Conservation (phyloP, 805 yeast species). For the Candida nitratophila region DNA sequence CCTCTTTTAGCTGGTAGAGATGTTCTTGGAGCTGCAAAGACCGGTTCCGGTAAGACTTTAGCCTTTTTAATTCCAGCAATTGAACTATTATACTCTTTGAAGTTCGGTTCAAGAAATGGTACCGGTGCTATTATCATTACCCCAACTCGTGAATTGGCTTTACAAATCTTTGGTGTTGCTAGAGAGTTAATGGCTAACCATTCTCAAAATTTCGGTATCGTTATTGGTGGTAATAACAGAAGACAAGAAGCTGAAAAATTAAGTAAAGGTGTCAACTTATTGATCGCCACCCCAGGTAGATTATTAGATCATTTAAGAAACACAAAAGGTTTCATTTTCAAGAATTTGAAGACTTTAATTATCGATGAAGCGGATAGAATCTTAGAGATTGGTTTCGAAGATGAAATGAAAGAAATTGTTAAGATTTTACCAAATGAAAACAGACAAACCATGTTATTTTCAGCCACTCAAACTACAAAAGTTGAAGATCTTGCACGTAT, state of each 20-base stretch:
- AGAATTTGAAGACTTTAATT: constrained; percentile 86
- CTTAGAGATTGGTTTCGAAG: constrained; percentile 96
- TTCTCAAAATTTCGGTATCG: constrained; percentile 92
- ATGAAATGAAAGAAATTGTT: constrained; percentile 96
- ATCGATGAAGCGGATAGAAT: constrained; percentile 99
- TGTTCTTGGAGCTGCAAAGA: constrained; percentile 98
- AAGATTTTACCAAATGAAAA: constrained; percentile 87
- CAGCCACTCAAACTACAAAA: constrained; percentile 99
- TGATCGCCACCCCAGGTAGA: constrained; percentile 98
- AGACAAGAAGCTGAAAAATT: constrained; percentile 96
- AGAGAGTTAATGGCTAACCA: constrained; percentile 86
- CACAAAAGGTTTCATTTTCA: constrained; percentile 88
- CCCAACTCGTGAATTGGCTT: constrained; percentile 96
- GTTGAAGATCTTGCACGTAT: constrained; percentile 98
- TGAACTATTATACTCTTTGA: constrained; percentile 81
- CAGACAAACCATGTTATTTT: constrained; percentile 93
- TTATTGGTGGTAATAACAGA: constrained; percentile 97
- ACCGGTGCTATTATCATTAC: constrained; percentile 95
- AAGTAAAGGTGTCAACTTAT: constrained; percentile 84
- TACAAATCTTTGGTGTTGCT: constrained; percentile 97
- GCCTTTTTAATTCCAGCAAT: constrained; percentile 96
- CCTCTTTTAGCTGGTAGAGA: constrained; percentile 95
- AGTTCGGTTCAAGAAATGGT: constrained; percentile 96
- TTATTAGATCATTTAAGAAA: constrained; percentile 93
- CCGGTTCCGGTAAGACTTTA: constrained; percentile 97